Evolutionary conservation across 805 yeast species (phyloP).

Genomic region (Saccharomyces mikatae): DNA sequence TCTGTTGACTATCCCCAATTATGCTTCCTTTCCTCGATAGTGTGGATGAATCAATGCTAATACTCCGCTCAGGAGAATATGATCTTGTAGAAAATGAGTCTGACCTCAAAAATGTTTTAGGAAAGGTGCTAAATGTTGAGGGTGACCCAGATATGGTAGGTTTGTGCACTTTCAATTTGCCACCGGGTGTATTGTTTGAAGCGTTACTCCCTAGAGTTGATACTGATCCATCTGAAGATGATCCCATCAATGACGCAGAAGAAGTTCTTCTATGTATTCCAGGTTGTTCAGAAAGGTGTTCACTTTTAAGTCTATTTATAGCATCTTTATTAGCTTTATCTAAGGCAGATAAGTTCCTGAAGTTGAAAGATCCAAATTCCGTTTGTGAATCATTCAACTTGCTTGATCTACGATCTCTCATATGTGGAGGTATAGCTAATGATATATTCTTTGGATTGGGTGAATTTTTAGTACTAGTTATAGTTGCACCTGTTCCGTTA

Average conservation of each 20-base stretch:
- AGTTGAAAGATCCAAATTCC: slow-evolving; percentile 90
- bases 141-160: slow-evolving; percentile 15
- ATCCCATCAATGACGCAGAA: slow-evolving; percentile 31
- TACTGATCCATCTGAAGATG: slow-evolving; percentile 29
- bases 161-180: slow-evolving; percentile 13
- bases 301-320: slow-evolving; percentile 76
- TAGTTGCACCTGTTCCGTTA: slow-evolving; percentile 3
- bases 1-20: slow-evolving; percentile 6
- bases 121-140: slow-evolving; percentile 6
- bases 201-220: neutral
- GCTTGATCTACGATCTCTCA: slow-evolving; percentile 66
- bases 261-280: slow-evolving; percentile 27
- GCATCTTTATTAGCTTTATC: slow-evolving; percentile 93
- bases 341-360: slow-evolving; percentile 78
- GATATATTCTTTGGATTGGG: slow-evolving; percentile 35
- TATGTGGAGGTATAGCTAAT: slow-evolving; percentile 44
- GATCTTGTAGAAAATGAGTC: slow-evolving; percentile 22
- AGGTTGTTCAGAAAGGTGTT: slow-evolving; percentile 45
- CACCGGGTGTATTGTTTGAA: neutral
- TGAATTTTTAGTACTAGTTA: slow-evolving; percentile 26
- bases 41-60: slow-evolving; percentile 11
- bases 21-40: slow-evolving; percentile 19
- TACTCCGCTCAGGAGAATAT: slow-evolving; percentile 24
- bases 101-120: slow-evolving; percentile 14
- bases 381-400: slow-evolving; percentile 58